Base-by-base conservation (phyloP, 805 yeast genomes). In the Yamadazyma phyllophila region DNA sequence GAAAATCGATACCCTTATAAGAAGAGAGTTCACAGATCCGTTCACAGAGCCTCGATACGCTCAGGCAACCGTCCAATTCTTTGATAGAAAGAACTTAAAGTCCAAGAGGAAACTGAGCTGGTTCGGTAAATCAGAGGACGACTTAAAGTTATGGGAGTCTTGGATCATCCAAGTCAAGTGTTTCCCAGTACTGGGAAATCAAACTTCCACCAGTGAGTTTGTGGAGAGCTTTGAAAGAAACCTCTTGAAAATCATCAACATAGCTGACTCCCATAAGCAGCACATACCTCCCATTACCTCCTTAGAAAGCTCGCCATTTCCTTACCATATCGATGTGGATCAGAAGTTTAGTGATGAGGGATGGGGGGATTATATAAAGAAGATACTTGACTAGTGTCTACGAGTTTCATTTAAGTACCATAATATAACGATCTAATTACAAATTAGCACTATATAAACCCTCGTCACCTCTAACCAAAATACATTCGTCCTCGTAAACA, bases 231-330 rank as follows among this genome's bases (percentile, higher is more conserved):
- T 72, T 49, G 73, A 71, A 46, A 47, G 55, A n/a, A 65, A 62
- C 43, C 47, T 86, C 37, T 50, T 69, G 42, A 62, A 68, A 44
- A 75, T 85, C n/a, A 63, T 80, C 30, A 73, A 76, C 12, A 61
- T 67, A n/a, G 80, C 73, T 12, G 85, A 84, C 54, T 55, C 59
- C 6, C 73, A 82, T 55, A 83, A 80, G 55, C 77, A 72, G 39
- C 90, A 84, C 53, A 81, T 88, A 2, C 95, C 96, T 2, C 85
- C 88, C 0, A 83, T 87, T 17, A 78, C 84, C 13, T 76, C 87
- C 1, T 67, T 81, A 12, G 89, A 83, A 2, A 65, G 76, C 26
- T 65, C 81, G 9, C 92, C 94, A 2, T 87, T 87, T 56, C 88
- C 75, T 1, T 71, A 65, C 49, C 53, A 47, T 7, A 68, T 72